Percentiles rank a stretch among this genome's conserved stretches.
phyloP scores from a whole-genome alignment of 352 stramenopile genomes.

The Hyaloperonospora arabidopsidis region DNA sequence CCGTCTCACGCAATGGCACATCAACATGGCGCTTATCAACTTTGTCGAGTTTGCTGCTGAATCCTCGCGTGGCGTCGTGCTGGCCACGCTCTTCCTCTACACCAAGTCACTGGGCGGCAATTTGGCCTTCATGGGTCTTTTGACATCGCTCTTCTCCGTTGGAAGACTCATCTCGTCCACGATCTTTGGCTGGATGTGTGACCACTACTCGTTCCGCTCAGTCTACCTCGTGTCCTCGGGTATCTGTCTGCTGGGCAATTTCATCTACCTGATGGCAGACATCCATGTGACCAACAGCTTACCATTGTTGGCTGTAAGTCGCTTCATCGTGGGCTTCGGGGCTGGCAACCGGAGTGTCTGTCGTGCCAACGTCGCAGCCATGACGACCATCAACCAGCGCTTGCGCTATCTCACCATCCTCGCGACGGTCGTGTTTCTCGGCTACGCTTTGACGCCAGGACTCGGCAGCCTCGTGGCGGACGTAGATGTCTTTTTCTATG shows the following conservation, averaged over 20 bases:
- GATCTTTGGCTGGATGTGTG: conserved; percentile 79
- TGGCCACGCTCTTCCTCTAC: conserved; percentile 80
- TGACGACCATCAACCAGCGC: conserved; percentile 66
- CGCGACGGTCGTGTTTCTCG: conserved; percentile 66
- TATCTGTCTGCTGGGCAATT: conserved; percentile 67
- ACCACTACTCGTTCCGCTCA: conserved; percentile 70
- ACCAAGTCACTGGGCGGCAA: conserved; percentile 70
- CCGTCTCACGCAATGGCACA: conserved; percentile 52
- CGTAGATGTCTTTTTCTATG: conserved; percentile 45
- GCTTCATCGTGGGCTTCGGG: conserved; percentile 73
- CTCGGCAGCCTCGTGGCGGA: conserved; percentile 61
- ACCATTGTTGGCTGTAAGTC: conserved; percentile 41
- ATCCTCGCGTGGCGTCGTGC: conserved; percentile 64
- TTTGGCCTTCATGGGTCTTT: conserved; percentile 69
- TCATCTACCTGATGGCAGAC: conserved; percentile 68
- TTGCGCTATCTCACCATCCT: conserved; percentile 71
- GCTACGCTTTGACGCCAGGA: conserved; percentile 64
- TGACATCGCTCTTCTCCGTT: conserved; percentile 80
- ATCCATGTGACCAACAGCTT: conserved; percentile 49
- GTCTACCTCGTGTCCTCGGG: conserved; percentile 73
- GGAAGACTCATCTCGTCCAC: conserved; percentile 72
- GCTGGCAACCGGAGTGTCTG: conserved; percentile 75
- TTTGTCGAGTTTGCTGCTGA: conserved; percentile 79
- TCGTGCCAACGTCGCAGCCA: conserved; percentile 56
- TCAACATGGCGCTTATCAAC: conserved; percentile 80